Evolutionary conservation across 768 basidiomycete genomes (phyloP).

Genomic region (Lactifluus echinatus): DNA sequence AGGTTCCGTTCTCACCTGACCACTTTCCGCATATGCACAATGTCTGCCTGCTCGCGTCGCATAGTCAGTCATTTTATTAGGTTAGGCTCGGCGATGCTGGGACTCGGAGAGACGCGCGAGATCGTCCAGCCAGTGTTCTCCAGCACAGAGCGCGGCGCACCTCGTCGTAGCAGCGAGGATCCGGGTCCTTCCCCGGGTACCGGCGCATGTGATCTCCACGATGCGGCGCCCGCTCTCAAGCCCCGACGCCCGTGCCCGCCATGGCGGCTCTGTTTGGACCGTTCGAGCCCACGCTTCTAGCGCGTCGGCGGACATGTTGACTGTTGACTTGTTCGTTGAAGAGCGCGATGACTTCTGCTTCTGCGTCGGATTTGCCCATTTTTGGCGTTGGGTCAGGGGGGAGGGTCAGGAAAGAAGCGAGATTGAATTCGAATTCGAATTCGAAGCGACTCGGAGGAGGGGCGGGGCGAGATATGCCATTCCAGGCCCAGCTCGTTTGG

Average conservation of each 20-base stretch:
- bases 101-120: too few relatives aligned
- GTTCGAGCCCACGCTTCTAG: slow-evolving; percentile 28
- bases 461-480: too few relatives aligned
- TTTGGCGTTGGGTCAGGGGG: too few relatives aligned
- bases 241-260: slow-evolving; percentile 28
- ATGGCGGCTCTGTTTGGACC: slow-evolving; percentile 26
- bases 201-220: slow-evolving; percentile 28
- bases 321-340: slow-evolving; percentile 29
- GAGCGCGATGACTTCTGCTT: slow-evolving; percentile 25
- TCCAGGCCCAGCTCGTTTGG: too few relatives aligned
- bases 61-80: too few relatives aligned
- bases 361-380: slow-evolving; percentile 26
- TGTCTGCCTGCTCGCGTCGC: slow-evolving; percentile 23
- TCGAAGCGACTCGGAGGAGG: too few relatives aligned
- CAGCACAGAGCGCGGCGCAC: too few relatives aligned
- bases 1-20: slow-evolving; percentile 28
- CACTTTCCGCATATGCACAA: slow-evolving; percentile 30
- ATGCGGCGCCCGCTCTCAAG: slow-evolving; percentile 30
- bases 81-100: too few relatives aligned
- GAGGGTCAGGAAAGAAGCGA: too few relatives aligned
- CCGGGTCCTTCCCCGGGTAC: slow-evolving; percentile 27
- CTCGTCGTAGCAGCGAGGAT: slow-evolving; percentile 27
- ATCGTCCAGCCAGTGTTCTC: too few relatives aligned
- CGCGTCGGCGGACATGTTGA: slow-evolving; percentile 28
- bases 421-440: too few relatives aligned